Percentiles rank a stretch among this genome's conserved stretches.
These are phyloP conservation scores for Hamamelis virginiana DNA, from an alignment of 164 flowering plant genomes.

Conservation along the genomic window DNA sequence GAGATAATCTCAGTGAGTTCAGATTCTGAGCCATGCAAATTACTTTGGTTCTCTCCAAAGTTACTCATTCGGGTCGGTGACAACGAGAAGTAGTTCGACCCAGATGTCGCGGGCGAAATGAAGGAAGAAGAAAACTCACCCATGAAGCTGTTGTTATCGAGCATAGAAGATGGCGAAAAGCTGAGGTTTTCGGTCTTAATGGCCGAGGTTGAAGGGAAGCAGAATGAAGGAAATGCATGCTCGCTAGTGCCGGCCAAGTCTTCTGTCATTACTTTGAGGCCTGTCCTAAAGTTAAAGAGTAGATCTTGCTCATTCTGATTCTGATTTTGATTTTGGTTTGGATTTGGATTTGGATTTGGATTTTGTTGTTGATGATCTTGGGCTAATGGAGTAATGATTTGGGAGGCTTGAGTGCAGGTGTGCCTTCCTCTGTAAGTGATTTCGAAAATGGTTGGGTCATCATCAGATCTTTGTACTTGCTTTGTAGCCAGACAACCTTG, in stretches of 20 bases:
- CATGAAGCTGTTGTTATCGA: not conserved
- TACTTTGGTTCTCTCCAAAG: slow-evolving; percentile 9
- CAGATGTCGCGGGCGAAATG: slow-evolving; percentile 22
- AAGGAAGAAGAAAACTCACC: slow-evolving; percentile 15
- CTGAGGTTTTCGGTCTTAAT: not conserved
- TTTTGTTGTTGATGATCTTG: slow-evolving; percentile 11
- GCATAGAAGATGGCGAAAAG: not conserved
- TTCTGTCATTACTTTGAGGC: slow-evolving; percentile 32
- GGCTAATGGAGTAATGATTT: no score
- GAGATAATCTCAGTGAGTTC: slow-evolving; percentile 16
- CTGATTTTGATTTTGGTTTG: slow-evolving; percentile 7
- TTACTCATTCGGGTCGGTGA: slow-evolving; percentile 3
- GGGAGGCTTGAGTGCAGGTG: slow-evolving; percentile 42
- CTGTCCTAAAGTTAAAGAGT: slow-evolving; percentile 28
- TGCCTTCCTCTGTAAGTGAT: slow-evolving; percentile 52
- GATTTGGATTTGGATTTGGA: slow-evolving; percentile 9
- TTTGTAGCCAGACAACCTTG: slow-evolving; percentile 60
- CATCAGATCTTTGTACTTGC: slow-evolving; percentile 62
- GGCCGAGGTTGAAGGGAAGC: slow-evolving; percentile 21
- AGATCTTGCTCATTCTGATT: slow-evolving; percentile 24
- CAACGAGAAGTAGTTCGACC: slow-evolving; percentile 19
- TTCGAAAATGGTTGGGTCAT: slow-evolving; percentile 43
- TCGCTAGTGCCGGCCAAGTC: slow-evolving; percentile 7
- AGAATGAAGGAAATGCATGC: slow-evolving; percentile 4
- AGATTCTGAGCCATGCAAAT: slow-evolving; percentile 9